Base-by-base conservation (phyloP, 805 yeast genomes). In the Blastobotrys parvus region DNA sequence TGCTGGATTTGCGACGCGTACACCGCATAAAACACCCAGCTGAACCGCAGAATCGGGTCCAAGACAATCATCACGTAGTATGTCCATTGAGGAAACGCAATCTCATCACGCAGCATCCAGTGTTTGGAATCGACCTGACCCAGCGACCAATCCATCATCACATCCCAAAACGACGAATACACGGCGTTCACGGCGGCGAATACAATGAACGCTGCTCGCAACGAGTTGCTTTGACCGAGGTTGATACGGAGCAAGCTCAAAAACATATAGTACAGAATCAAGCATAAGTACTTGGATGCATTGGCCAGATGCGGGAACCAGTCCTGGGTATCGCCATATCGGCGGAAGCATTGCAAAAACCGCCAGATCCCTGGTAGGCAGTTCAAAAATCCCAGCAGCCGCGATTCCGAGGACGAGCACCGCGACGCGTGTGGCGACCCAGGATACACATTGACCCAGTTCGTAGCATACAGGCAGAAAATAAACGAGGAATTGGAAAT, bases 251-350 rank as follows among this genome's bases (percentile, higher is more conserved):
- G 89, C 17, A 82, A 64, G 64, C 95, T 83, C 53, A 92, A 68
- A 5, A 80, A 67, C 54, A 78, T 75, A 61, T 84, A 80, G 61
- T 85, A 87, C 18, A 75, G 54, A 2, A 83, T 72, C 2, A 89
- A 74, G 30, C 81, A 63, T 0, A 73, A 55, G 59, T 90, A 92
- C 61, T 92, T 92, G 27, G 70, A 55, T 70, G 86, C 86, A 55
- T 92, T 92, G 3, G 95, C 90, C 45, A 90, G 63, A 69, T 92
- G 98, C 0, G 98, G 98, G 58, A 92, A 92, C 84, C 89, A 82
- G 56, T 89, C 96, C 2, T 94, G 90, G 0, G 97, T 82, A 58
- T 92, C 98, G 21, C 80, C 77, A 59, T 73, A 92, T 72, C 98
- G 94, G 54, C 98, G 69, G 27, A 82, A 59, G 63, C 98, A 92